phyloP scores from a whole-genome alignment of 352 stramenopile species.

The Pythium insidiosum region DNA sequence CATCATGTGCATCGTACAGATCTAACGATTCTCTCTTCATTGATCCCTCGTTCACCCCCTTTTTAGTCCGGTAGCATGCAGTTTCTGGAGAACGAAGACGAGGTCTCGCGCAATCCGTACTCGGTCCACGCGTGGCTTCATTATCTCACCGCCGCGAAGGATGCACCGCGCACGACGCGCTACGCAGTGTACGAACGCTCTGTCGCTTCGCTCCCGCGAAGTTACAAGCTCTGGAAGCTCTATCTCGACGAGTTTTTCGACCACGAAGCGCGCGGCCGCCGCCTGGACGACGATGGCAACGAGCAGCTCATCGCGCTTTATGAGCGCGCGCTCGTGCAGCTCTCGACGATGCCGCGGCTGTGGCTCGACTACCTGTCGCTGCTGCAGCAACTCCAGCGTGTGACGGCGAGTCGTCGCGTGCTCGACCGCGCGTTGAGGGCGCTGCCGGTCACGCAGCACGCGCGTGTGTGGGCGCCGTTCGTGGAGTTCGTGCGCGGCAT shows the following conservation, averaged over 20 bases:
- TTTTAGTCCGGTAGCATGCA: no score
- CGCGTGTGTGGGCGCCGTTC: conserved; percentile 93
- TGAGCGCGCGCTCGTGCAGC: conserved; percentile 87
- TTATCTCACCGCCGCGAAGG: conserved; percentile 34
- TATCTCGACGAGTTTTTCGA: conserved; percentile 76
- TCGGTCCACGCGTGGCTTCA: conserved; percentile 74
- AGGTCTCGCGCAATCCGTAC: conserved; percentile 77
- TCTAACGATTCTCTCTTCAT: no score
- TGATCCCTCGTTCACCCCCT: no score
- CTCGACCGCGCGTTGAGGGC: conserved; percentile 95
- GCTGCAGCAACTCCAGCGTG: conserved; percentile 60
- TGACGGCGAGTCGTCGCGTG: conserved; percentile 75
- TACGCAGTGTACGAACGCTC: conserved; percentile 83
- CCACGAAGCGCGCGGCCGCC: conserved; percentile 48
- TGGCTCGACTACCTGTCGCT: conserved; percentile 91
- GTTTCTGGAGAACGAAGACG: conserved; percentile 85
- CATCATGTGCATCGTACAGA: no score
- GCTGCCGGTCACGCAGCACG: conserved; percentile 97
- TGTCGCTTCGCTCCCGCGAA: conserved; percentile 77
- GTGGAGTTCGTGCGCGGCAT: conserved; percentile 76
- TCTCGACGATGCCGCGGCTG: conserved; percentile 95
- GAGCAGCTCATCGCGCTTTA: conserved; percentile 44
- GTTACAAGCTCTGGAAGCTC: conserved; percentile 94
- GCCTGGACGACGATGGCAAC: conserved; percentile 42
- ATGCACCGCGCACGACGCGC: conserved; percentile 11